Evolutionary conservation across 2,329 filamentous ascomycete species (phyloP).

Genomic region (Penicillium psychrosexuale): DNA sequence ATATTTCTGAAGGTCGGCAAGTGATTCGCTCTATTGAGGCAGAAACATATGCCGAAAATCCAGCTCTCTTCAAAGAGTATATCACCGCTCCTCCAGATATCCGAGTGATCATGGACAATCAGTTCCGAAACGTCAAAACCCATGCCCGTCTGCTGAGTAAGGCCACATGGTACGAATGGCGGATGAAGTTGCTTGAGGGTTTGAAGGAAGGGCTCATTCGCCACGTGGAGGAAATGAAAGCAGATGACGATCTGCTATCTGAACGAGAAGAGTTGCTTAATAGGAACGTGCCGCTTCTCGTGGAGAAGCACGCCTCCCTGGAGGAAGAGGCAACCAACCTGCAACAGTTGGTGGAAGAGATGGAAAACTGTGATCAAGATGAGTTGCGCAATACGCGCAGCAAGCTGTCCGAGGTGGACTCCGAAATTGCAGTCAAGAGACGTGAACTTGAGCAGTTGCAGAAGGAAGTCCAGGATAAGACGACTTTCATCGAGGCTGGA

Average conservation of each 20-base stretch:
- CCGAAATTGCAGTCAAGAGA: constrained; percentile 68
- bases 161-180: constrained; percentile 97
- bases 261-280: constrained; percentile 68
- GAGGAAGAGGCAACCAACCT: constrained; percentile 64
- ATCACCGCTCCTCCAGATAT: constrained; percentile 79
- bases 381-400: constrained; percentile 73
- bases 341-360: constrained; percentile 64
- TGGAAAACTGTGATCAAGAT: constrained; percentile 66
- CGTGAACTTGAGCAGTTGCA: constrained; percentile 64
- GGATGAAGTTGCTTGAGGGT: constrained; percentile 79
- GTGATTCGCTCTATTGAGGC: constrained; percentile 89
- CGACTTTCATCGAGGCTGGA: constrained; percentile 60
- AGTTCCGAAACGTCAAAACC: constrained; percentile 96
- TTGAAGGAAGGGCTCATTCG: constrained; percentile 75
- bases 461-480: constrained; percentile 64
- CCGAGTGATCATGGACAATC: constrained; percentile 84
- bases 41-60: constrained; percentile 86
- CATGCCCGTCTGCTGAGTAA: constrained; percentile 88
- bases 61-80: constrained; percentile 87
- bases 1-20: constrained; percentile 86
- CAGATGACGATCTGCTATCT: constrained; percentile 65
- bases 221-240: constrained; percentile 72
- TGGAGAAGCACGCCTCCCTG: constrained; percentile 60
- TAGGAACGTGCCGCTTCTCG: constrained; percentile 63
- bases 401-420: constrained; percentile 62